Conservation (phyloP, 2,329 filamentous ascomycete genomes). For the Pseudocercospora crystallina region DNA sequence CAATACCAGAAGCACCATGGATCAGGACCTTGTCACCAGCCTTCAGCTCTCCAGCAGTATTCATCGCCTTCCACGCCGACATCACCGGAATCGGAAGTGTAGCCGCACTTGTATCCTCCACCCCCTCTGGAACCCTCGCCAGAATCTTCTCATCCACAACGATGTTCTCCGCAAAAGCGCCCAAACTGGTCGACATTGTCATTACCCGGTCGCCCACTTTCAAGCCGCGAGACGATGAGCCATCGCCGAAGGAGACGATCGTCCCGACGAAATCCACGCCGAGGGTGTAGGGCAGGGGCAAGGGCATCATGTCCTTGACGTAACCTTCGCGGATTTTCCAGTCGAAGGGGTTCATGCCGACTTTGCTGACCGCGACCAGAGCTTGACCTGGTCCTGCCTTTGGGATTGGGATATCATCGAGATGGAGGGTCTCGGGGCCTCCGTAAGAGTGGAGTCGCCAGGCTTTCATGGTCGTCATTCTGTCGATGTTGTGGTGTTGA, state of each 20-base stretch:
- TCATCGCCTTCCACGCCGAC: conserved; percentile 2
- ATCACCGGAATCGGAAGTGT: conserved; percentile 7
- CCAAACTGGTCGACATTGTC: conserved; percentile 1
- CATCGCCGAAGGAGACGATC: background rate
- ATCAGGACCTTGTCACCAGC: background rate
- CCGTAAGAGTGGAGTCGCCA: conserved; percentile 7
- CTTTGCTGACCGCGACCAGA: conserved; percentile 1
- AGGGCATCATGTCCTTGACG: conserved; percentile 2
- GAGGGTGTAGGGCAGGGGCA: conserved; percentile 1
- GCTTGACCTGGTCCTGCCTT: background rate
- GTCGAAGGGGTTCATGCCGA: conserved; percentile 9
- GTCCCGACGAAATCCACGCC: conserved; percentile 12
- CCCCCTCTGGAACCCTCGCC: background rate
- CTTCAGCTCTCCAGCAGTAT: conserved; percentile 14
- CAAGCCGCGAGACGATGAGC: background rate
- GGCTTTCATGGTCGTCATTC: background rate
- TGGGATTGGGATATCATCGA: conserved; percentile 7
- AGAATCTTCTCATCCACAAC: conserved; percentile 4
- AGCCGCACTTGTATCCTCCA: background rate
- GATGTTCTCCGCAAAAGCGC: conserved; percentile 5
- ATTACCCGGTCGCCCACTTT: conserved; percentile 8
- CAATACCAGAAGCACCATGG: background rate
- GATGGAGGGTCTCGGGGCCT: background rate
- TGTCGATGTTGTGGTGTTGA: background rate
- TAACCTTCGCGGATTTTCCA: conserved; percentile 11